Base-by-base conservation (phyloP, 2,329 filamentous ascomycete genomes). In the Teratosphaeria pseudoeucalypti region DNA sequence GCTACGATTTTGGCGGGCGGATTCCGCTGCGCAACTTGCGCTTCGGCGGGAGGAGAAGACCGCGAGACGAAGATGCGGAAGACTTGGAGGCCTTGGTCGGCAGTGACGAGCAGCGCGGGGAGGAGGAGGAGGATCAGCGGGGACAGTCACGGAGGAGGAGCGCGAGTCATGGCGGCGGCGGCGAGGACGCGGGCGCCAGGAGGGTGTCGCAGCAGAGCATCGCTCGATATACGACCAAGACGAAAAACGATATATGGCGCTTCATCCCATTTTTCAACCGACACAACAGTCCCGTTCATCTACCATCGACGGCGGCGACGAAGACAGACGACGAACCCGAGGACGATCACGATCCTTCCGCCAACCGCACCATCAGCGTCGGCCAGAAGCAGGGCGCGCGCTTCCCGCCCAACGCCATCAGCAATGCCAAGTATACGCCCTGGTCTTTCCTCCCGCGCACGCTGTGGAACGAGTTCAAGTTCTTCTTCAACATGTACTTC, bases 401-500 rank as follows among this genome's bases (percentile, higher is more conserved):
- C 65, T 97, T 92, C 72, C 92, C 94, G 10, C 85, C 89, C 9
- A 99, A 99, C 74, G 83, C 90, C 59, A 84, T 99, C 55, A 97
- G 92, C 39, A 97, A 99, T 72, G 92, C 94, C 58, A 99, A 97
- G 80, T 99, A 99, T 74, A 97, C 92, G 34, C 85, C 92, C 1
- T 87, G 92, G 78, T 96, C 89, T 57, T 99, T 99, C 74, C 81
- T 99, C 14, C 95, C 95, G 2, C 81, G 92, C 57, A 99, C 94
- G 0, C 79, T 99, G 26, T 99, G 96, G 76, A 97, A 97, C 76
- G 94, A 99, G 72, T 99, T 99, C 73, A 96, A 92, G 61, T 99
- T 97, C 79, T 99, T 99, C 77, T 96, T 99, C 81, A 99, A 99
- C 81, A 90, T 97, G 80, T 99, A 99, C 73, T 99, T 99, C 73